Percentiles rank a stretch among this genome's conserved stretches.
Conservation (phyloP, 176 grass and related monocot genomes). For the Themeda triandra region DNA sequence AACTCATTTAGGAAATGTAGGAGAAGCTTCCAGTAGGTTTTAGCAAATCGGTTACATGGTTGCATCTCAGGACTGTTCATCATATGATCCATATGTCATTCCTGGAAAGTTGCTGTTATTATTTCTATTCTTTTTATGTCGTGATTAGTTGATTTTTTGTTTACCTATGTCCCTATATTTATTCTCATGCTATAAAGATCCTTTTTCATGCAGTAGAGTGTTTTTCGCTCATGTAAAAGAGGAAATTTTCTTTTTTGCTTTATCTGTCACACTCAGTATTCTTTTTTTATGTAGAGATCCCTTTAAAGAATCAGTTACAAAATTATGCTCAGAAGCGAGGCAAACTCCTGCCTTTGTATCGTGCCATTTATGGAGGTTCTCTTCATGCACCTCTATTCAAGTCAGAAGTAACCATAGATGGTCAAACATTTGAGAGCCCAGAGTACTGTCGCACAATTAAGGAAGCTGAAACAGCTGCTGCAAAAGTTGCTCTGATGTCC, state of each 20-base stretch:
- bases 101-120: not conserved
- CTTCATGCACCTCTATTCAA: constrained; percentile 53
- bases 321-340: constrained; percentile 61
- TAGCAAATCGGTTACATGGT: not conserved
- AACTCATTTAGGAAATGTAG: constrained; percentile 1
- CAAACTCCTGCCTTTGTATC: constrained; percentile 51
- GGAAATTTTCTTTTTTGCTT: not conserved
- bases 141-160: not conserved
- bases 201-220: constrained; percentile 10
- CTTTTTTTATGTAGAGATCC: constrained; percentile 25
- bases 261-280: not conserved
- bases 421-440: constrained; percentile 60
- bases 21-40: not conserved
- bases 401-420: constrained; percentile 65
- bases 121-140: not conserved
- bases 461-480: constrained; percentile 71
- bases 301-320: constrained; percentile 66
- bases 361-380: constrained; percentile 21
- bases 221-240: not conserved
- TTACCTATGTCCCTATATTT: not conserved
- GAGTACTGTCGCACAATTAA: constrained; percentile 42
- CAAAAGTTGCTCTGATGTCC: constrained; percentile 64
- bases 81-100: not conserved
- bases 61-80: not conserved
- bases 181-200: not conserved